phyloP scores from a whole-genome alignment of 208 protist species.

The Ichthyophonus hoferi region DNA sequence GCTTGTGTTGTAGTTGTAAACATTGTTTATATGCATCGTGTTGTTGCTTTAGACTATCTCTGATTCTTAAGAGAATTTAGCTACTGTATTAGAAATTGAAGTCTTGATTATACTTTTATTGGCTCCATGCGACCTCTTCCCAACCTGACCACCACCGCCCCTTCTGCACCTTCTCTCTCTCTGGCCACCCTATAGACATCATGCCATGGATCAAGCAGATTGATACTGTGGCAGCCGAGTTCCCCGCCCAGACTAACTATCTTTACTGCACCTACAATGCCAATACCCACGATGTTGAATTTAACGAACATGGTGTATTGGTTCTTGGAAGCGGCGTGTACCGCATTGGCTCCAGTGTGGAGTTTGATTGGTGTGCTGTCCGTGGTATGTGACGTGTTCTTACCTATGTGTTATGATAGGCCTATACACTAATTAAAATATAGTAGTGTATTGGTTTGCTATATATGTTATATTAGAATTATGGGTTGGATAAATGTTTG shows the following conservation, averaged over 20 bases:
- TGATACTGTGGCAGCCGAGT: constrained; percentile 89
- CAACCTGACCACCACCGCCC: background rate
- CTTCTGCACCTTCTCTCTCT: background rate
- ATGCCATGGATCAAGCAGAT: constrained; percentile 90
- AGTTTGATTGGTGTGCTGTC: constrained; percentile 84
- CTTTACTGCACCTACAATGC: constrained; percentile 86
- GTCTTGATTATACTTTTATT: too few relatives aligned
- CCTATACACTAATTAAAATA: too few relatives aligned
- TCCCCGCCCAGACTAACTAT: constrained; percentile 87
- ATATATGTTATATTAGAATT: too few relatives aligned
- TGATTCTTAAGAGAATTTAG: background rate
- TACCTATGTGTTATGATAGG: too few relatives aligned
- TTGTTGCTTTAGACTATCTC: background rate
- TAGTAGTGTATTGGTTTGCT: too few relatives aligned
- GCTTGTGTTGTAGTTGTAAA: too few relatives aligned
- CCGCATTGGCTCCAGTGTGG: constrained; percentile 90
- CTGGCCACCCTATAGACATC: constrained; percentile 60
- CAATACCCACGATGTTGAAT: constrained; percentile 48
- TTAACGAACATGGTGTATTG: constrained; percentile 61
- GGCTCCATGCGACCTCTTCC: too few relatives aligned
- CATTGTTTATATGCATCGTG: too few relatives aligned
- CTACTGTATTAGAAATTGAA: too few relatives aligned
- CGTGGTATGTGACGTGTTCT: constrained; percentile 15
- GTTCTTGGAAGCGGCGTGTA: constrained; percentile 96
- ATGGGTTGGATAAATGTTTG: too few relatives aligned